phyloP scores from a whole-genome alignment of 495 filamentous ascomycete genomes.

The Amniculicola lignicola region DNA sequence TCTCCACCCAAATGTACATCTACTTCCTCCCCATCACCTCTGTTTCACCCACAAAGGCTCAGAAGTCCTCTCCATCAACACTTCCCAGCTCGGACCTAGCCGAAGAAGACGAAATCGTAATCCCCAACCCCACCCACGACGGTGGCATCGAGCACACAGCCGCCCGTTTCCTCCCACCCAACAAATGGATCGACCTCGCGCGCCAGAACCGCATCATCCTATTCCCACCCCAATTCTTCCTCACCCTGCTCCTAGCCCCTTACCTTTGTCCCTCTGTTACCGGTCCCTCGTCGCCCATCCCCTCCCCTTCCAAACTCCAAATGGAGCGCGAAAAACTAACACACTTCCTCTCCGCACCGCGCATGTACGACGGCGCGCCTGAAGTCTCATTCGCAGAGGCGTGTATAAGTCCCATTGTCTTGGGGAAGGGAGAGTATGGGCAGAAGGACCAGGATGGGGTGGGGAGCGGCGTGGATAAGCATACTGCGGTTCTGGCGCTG shows the following conservation, averaged over 20 bases:
- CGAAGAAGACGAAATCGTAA: slow-evolving; percentile 38
- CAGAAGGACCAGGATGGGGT: slow-evolving; percentile 41
- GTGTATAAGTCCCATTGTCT: slow-evolving; percentile 65
- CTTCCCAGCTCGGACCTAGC: slow-evolving; percentile 21
- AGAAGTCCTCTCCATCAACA: not conserved
- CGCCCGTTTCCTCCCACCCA: slow-evolving; percentile 68
- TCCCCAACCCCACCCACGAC: slow-evolving; percentile 69
- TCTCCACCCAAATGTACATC: slow-evolving; percentile 93
- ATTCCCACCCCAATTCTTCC: slow-evolving; percentile 85
- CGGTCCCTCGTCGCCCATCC: slow-evolving; percentile 36
- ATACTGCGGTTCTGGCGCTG: slow-evolving; percentile 62
- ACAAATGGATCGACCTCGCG: slow-evolving; percentile 65
- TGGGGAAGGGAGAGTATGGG: slow-evolving; percentile 53
- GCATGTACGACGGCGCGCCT: slow-evolving; percentile 38
- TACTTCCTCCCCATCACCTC: slow-evolving; percentile 77
- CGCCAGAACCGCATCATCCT: slow-evolving; percentile 67
- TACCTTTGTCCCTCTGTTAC: slow-evolving; percentile 50
- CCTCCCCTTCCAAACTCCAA: slow-evolving; percentile 44
- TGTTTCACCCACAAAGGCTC: slow-evolving; percentile 35
- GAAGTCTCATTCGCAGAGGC: slow-evolving; percentile 72
- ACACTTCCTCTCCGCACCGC: slow-evolving; percentile 49
- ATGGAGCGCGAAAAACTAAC: slow-evolving; percentile 55
- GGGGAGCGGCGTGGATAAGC: slow-evolving; percentile 45
- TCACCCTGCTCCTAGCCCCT: slow-evolving; percentile 62
- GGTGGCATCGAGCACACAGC: slow-evolving; percentile 82